Conservation (phyloP, 345 rosid genomes). For the Citrus mangshanensis region DNA sequence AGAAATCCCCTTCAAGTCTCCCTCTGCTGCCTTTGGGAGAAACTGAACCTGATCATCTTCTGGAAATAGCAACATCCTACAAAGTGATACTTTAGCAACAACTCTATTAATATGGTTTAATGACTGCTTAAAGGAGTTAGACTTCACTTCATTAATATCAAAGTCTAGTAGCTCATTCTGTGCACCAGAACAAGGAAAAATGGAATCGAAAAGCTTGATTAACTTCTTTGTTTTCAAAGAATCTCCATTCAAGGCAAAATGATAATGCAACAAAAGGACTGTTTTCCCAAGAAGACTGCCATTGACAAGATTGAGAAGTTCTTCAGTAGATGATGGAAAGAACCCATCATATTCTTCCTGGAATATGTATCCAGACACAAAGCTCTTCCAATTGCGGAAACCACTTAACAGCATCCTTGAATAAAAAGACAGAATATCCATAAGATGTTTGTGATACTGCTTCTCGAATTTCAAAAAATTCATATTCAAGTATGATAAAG, state of each 20-base stretch:
- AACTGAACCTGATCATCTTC: constrained; percentile 27
- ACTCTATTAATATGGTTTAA: constrained; percentile 54
- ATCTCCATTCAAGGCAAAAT: constrained; percentile 47
- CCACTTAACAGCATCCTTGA: constrained; percentile 52
- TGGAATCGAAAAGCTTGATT: constrained; percentile 49
- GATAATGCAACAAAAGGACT: constrained; percentile 53
- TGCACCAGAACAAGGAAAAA: constrained; percentile 34
- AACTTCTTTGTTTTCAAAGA: constrained; percentile 40
- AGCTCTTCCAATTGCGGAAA: constrained; percentile 57
- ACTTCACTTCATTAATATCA: constrained; percentile 40
- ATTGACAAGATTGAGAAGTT: constrained; percentile 47
- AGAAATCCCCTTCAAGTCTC: constrained; percentile 25
- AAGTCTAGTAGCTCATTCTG: constrained; percentile 53
- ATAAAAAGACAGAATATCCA: constrained; percentile 50
- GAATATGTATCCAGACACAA: constrained; percentile 51
- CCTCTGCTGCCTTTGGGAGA: constrained; percentile 30
- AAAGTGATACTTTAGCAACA: constrained; percentile 56
- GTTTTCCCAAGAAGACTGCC: constrained; percentile 74
- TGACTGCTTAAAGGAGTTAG: constrained; percentile 40
- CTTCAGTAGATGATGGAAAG: constrained; percentile 44
- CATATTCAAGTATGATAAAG: constrained; percentile 50
- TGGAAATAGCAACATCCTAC: constrained; percentile 58
- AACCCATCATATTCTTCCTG: constrained; percentile 52
- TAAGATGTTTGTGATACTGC: constrained; percentile 34
- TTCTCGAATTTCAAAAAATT: constrained; percentile 40